Base-by-base conservation (phyloP, 164 flowering plant genomes). In the Nelumbo lutea region DNA sequence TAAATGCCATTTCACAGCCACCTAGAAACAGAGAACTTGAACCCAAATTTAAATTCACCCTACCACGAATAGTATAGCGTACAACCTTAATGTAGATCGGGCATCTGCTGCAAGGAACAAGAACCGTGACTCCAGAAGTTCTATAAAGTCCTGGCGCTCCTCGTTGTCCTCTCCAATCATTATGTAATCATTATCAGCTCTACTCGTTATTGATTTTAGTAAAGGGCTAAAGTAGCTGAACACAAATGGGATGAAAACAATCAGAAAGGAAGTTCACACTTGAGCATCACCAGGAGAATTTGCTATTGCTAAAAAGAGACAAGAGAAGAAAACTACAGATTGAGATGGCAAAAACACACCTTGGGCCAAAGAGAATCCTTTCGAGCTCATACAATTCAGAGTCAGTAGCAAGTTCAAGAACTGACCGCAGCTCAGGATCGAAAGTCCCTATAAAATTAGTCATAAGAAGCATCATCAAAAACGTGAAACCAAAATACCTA, bases 51-150 rank as follows among this genome's bases (percentile, higher is more conserved):
- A 27, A 27, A 27, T 27, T 27, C 27, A 27, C 27, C 27, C 27
- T 27, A 27, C 27, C 27, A 27, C 27, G 4, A 68, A 48, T 10
- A 14, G n/a, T 53, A 48, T 13, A 48, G 61, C 11, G 38, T 55
- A 59, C 40, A 68, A 90, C 98, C 98, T 93, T 74, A 94, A 80
- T 45, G 93, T 89, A 46, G 90, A 84, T 6, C 90, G 85, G 27
- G 98, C 97, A 82, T 94, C 98, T 42, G 98, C 98, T 5, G 96
- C 97, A 46, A 94, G 96, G 76, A 84, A 94, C 5, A 94, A 80
- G 78, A 93, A 93, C 9, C 89, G 84, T 0, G 93, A 81, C 79
- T 88, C 97, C 14, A 93, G 90, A 72, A 77, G 73, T 42, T 83
- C 68, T 9, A 91, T 83, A 70, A 86, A 90, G 60, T 74, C 65